These are phyloP conservation scores for Fraxinus americana DNA, from an alignment of 257 asterid genomes.

Conservation along the genomic window DNA sequence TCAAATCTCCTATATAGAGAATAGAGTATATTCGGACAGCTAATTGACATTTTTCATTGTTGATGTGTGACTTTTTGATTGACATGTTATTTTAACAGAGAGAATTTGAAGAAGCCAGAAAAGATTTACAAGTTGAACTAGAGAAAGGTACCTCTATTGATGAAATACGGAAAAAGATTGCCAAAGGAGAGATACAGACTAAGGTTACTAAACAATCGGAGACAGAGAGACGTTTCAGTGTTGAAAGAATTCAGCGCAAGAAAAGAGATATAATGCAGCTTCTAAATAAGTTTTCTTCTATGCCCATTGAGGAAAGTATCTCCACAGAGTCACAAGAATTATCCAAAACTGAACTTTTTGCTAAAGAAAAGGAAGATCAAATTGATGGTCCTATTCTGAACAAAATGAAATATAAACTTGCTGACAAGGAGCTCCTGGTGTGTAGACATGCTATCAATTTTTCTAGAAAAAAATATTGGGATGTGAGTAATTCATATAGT, in stretches of 20 bases:
- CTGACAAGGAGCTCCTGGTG: slow-evolving; percentile 81
- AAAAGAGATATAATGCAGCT: slow-evolving; percentile 69
- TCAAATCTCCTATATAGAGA: too few relatives aligned
- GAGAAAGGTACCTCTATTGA: slow-evolving; percentile 69
- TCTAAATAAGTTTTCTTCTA: slow-evolving; percentile 55
- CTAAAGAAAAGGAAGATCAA: slow-evolving; percentile 59
- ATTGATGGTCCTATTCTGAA: slow-evolving; percentile 51
- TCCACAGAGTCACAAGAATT: slow-evolving; percentile 52
- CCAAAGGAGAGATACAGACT: slow-evolving; percentile 67
- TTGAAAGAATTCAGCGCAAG: slow-evolving; percentile 80
- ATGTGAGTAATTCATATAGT: neutral
- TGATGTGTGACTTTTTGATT: slow-evolving; percentile 22
- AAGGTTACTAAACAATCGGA: slow-evolving; percentile 58
- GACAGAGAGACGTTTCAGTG: slow-evolving; percentile 34
- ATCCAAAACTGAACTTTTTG: slow-evolving; percentile 56
- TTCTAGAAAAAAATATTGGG: neutral
- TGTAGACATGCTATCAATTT: slow-evolving; percentile 24
- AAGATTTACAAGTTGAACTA: slow-evolving; percentile 75
- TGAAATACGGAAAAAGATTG: slow-evolving; percentile 57
- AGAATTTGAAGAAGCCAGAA: slow-evolving; percentile 90
- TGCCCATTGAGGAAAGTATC: slow-evolving; percentile 37
- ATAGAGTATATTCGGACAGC: too few relatives aligned
- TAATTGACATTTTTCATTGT: slow-evolving; percentile 6
- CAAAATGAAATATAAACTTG: slow-evolving; percentile 58
- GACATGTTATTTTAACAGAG: slow-evolving; percentile 47